These are phyloP conservation scores for Tulasnella sp. DNA, from an alignment of 768 basidiomycete species.

Conservation along the genomic window DNA sequence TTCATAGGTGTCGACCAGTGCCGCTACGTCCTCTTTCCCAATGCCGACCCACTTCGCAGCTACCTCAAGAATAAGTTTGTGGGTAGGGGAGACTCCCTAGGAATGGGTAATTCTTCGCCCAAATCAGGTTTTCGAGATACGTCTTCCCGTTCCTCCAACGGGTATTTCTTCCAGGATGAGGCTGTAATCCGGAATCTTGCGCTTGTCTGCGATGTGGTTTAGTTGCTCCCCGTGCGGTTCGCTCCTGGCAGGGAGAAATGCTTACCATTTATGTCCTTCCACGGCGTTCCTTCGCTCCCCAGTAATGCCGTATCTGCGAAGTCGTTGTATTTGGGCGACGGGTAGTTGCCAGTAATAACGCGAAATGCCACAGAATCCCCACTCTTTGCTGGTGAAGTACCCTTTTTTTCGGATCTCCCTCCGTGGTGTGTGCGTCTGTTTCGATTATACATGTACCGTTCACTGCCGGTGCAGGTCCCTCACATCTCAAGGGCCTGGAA, in stretches of 20 bases:
- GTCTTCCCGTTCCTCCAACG: slow-evolving; percentile 7
- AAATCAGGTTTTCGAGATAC: neutral
- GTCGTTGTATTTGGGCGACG: too few species aligned
- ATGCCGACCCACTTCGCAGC: slow-evolving; percentile 53
- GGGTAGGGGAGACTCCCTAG: slow-evolving; percentile 50
- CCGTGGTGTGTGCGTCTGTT: too few species aligned
- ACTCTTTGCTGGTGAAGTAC: too few species aligned
- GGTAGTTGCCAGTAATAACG: too few species aligned
- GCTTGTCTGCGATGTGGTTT: neutral
- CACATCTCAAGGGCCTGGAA: too few species aligned
- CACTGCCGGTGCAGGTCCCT: too few species aligned
- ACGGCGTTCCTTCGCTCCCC: slow-evolving; percentile 30
- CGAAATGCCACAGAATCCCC: too few species aligned
- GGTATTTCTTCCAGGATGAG: neutral
- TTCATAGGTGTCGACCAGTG: slow-evolving; percentile 59
- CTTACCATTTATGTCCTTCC: slow-evolving; percentile 20
- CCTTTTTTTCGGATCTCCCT: too few species aligned
- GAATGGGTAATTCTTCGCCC: slow-evolving; percentile 22
- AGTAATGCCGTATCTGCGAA: slow-evolving; percentile 54
- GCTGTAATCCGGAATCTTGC: neutral
- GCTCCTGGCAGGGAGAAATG: neutral
- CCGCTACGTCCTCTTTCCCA: slow-evolving; percentile 42
- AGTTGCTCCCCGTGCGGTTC: neutral
- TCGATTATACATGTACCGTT: too few species aligned
- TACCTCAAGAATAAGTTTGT: slow-evolving; percentile 41